Evolutionary conservation across 2,329 filamentous ascomycete genomes (phyloP).

Genomic region (Neoarthrinium moseri): DNA sequence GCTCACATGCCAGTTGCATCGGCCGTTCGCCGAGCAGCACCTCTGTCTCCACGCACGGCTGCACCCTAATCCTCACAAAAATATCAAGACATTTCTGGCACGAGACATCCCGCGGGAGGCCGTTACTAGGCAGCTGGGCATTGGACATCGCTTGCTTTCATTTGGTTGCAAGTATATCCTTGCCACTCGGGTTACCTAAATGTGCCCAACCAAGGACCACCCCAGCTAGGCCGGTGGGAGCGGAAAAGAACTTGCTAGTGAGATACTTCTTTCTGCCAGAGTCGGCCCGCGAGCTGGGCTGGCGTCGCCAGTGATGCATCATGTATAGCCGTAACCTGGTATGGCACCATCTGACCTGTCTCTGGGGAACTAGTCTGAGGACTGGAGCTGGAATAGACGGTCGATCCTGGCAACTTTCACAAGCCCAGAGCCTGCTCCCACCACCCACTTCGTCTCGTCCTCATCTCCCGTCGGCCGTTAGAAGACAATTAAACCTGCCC

Average conservation of each 20-base stretch:
- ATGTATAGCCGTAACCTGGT: constrained; percentile 1
- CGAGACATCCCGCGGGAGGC: no score
- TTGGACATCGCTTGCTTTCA: not conserved
- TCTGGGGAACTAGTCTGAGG: no score
- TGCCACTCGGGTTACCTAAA: not conserved
- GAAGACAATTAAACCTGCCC: constrained; percentile 1
- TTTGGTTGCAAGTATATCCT: not conserved
- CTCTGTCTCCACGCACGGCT: no score
- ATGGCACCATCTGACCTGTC: no score
- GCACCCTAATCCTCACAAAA: no score
- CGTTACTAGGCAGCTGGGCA: no score
- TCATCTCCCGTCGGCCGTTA: constrained; percentile 2
- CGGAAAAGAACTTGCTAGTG: not conserved
- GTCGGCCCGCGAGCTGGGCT: no score
- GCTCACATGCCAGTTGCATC: no score
- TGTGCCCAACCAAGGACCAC: constrained; percentile 3
- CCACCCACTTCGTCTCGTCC: constrained; percentile 11
- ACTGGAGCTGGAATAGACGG: not conserved
- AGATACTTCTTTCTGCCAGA: constrained; percentile 1
- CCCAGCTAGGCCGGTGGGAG: not conserved
- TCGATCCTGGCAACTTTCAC: constrained; percentile 5
- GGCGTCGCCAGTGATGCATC: not conserved
- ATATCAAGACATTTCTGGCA: no score
- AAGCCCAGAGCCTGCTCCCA: constrained; percentile 10
- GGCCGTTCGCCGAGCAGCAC: no score